Base-by-base conservation (phyloP, 2,329 filamentous ascomycete species). In the Colletotrichum sp. region DNA sequence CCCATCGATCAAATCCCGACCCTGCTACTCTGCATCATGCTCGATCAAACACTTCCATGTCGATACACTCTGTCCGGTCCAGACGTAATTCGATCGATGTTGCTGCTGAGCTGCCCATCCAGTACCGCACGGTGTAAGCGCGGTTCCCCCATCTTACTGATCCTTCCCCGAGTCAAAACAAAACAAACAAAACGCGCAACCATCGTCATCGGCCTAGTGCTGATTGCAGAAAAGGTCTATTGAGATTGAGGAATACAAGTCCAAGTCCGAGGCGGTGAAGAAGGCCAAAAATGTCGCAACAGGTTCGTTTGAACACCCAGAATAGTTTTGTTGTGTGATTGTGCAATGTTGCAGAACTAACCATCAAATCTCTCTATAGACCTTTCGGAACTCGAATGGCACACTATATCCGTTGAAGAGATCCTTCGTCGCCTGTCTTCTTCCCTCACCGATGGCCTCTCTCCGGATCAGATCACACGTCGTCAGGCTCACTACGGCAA, bases 351-450 rank as follows among this genome's bases (percentile, higher is more conserved):
- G 14, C 59, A n/a, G 26, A n/a, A 24, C 61, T 32, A 30, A 71
- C 48, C 55, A 14, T 21, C 36, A 24, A 77, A 3, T 36, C 21
- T 21, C 39, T 14, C 2, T 18, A 1, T 68, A 92, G 91, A 93
- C 77, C 88, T 93, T 70, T 90, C 89, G 67, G 87, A 89, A 74
- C 87, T 95, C 66, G 92, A 95, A 80, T 94, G 93, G 92, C 94
- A 95, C 82, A 91, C 85, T 1, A 84, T 94, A 13, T 82, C 90
- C 0, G 80, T 88, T 14, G 86, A 90, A 8, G 91, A 94, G 73
- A 85, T 94, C n/a, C 87, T 90, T 74, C 86, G 87, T 32, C 90
- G 92, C 30, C 88, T 94, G 39, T 87, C 88, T 3, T 91, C 89
- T 7, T 92, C 92, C 16, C 81, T 87, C 16, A 83, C 83, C 2